Evolutionary conservation across 331 rosid genomes (phyloP).

Genomic region (Cucumis variabilis): DNA sequence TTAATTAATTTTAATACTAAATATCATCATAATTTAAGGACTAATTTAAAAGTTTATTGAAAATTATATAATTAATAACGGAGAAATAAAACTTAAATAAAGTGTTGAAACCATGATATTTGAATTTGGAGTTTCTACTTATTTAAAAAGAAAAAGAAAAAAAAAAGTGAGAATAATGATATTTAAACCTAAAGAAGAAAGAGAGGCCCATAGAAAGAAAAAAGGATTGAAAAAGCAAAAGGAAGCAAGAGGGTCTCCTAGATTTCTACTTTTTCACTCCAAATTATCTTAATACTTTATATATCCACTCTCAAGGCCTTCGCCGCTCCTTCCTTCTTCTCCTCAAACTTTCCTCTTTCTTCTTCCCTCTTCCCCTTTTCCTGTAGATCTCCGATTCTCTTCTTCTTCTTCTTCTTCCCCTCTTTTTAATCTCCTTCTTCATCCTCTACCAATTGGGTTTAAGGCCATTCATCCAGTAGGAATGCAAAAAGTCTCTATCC

Average conservation of each 20-base stretch:
- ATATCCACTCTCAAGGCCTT: not conserved
- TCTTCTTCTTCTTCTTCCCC: not conserved
- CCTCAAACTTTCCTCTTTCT: slow-evolving; percentile 32
- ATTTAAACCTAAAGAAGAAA: not conserved
- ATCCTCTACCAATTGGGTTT: not conserved
- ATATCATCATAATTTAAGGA: too few species aligned
- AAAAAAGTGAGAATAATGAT: too few species aligned
- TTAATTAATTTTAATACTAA: too few species aligned
- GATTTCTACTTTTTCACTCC: slow-evolving; percentile 11
- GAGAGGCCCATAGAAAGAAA: not conserved
- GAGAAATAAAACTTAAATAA: too few species aligned
- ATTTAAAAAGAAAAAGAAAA: too few species aligned
- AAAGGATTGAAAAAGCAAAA: slow-evolving; percentile 1
- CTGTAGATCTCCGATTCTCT: not conserved
- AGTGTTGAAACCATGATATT: too few species aligned
- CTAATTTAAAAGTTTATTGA: too few species aligned
- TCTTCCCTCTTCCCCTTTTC: slow-evolving; percentile 28
- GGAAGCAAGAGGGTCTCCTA: slow-evolving; percentile 25
- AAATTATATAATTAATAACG: too few species aligned
- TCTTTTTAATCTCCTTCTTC: not conserved
- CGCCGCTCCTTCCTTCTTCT: slow-evolving; percentile 7
- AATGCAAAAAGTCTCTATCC: slow-evolving; percentile 43
- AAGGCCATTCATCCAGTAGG: slow-evolving; percentile 30
- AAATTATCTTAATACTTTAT: not conserved
- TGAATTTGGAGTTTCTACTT: too few species aligned